Evolutionary conservation across 768 basidiomycete species (phyloP), one percentile per base, ranked within the genome.

Genomic region (Tylopilus felleus): DNA sequence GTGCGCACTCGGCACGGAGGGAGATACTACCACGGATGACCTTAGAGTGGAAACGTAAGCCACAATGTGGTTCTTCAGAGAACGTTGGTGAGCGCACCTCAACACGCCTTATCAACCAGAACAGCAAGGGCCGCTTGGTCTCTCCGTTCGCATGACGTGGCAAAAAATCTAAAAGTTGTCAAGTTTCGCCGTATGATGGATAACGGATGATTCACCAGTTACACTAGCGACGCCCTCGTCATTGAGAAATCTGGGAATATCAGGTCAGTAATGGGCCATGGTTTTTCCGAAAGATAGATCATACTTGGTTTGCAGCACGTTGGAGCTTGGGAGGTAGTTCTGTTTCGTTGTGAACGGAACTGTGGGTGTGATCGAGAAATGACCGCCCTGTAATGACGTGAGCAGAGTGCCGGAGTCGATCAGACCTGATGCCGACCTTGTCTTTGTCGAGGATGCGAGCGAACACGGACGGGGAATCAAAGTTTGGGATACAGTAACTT

Each of bases 401-500:
- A 61, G 46, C 10, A 9, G 38, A 29, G 45, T 35, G 36, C 12
- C 52, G 35, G 17, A 22, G 2, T 36, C 8, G 19, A 57, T 33
- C 23, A 22, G 28, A 25, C 8, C 12, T 19, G 39, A 25, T 29
- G 16, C 57, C 16, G 33, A 75, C 80, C 70, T 90, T 91, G 68
- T 91, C 74, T 63, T 91, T 91, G 75, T 93, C 90, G 7, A 93
- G 78, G 60, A 93, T 90, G 8, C 93, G 82, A 8, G 93, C 93
- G 59, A 95, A 96, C 46, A 96, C 78, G 17, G 90, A 93, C 4
- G 94, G 94, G 2, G 92, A 94, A 70, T 97, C 94, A 67, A 97
- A 96, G 74, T 94, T 79, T 1, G 93, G 93, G 25, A 95, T 80
- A 63, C 94, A 97, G 70, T 93, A 94, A 57, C 88, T 90, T 69